These are phyloP conservation scores for Mycena belliarum DNA, from an alignment of 768 basidiomycete species.

Conservation along the genomic window DNA sequence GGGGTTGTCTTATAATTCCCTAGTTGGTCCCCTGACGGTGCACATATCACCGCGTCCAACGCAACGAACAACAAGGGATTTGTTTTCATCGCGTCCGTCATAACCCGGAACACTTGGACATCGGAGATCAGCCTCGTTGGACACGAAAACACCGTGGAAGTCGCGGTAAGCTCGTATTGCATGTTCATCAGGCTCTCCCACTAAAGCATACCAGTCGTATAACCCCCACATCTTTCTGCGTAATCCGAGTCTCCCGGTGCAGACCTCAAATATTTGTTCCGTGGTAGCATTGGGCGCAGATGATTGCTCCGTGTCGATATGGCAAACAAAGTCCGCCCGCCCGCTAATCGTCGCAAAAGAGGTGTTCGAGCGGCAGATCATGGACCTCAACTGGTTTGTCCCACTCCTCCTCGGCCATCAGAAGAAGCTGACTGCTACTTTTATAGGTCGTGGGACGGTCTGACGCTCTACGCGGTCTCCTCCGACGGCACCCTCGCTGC, in stretches of 20 bases:
- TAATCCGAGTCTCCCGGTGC: slow-evolving; percentile 63
- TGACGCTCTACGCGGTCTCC: slow-evolving; percentile 90
- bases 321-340: slow-evolving; percentile 91
- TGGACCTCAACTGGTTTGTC: slow-evolving; percentile 91
- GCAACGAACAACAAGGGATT: slow-evolving; percentile 95
- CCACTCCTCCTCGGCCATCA: neutral
- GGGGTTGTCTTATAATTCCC: neutral
- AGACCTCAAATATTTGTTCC: slow-evolving; percentile 84
- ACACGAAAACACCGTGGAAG: slow-evolving; percentile 96
- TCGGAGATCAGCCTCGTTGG: slow-evolving; percentile 94
- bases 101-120: slow-evolving; percentile 86
- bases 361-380: slow-evolving; percentile 90
- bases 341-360: slow-evolving; percentile 93
- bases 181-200: neutral
- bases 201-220: slow-evolving; percentile 58
- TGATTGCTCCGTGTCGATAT: slow-evolving; percentile 91
- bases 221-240: slow-evolving; percentile 94
- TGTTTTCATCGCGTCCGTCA: slow-evolving; percentile 96
- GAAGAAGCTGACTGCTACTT: neutral
- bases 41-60: slow-evolving; percentile 96
- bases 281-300: slow-evolving; percentile 94
- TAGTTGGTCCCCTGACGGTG: slow-evolving; percentile 99
- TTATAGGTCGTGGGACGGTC: slow-evolving; percentile 87
- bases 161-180: slow-evolving; percentile 56
- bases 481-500: slow-evolving; percentile 94